Base-by-base conservation (phyloP, 805 yeast genomes). In the Suhomyces sp. region DNA sequence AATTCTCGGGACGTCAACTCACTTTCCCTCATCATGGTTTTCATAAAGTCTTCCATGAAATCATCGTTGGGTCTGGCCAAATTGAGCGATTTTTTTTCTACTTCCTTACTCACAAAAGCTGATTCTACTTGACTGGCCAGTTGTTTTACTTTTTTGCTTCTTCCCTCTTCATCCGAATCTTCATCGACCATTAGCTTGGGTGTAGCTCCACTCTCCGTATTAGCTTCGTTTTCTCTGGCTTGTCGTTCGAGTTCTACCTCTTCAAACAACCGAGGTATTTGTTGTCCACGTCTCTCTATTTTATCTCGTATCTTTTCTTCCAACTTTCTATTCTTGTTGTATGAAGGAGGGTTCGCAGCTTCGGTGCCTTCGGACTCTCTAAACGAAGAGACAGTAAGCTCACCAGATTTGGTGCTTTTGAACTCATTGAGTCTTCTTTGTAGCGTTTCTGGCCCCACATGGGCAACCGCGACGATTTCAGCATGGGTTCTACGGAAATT, bases 401-500 rank as follows among this genome's bases (percentile, higher is more conserved):
- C 72, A 1, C 90, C 96, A 0, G 96, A 84, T 15, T 81, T 74
- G 0, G 98, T 91, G 50, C 78, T 77, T 58, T 84, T 86, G 66
- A 94, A 94, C 71, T 94, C 99, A 60, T 87, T 87, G 59, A 94
- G 78, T 59, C 99, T 80, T 58, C 89, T 82, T 66, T 94, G 98
- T 47, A 94, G 78, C 1, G 99, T 96, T 55, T 88, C 94, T 62
- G 90, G 96, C 5, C 97, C 97, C 24, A 94, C 92, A 67, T 90
- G 96, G 1, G 98, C 93, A 6, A 94, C 94, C 0, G 96, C 93
- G 15, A 93, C 97, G 50, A 94, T 87, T 67, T 96, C 98, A 0
- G 92, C 82, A 67, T 93, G 97, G 2, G 96, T 86, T 64, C 98
- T 79, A 64, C 97, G 80, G 66, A 88, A 86, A 65, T 92, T 92